Base-by-base conservation (phyloP, 2,329 filamentous ascomycete species). In the Tetracladium maxilliforme region DNA sequence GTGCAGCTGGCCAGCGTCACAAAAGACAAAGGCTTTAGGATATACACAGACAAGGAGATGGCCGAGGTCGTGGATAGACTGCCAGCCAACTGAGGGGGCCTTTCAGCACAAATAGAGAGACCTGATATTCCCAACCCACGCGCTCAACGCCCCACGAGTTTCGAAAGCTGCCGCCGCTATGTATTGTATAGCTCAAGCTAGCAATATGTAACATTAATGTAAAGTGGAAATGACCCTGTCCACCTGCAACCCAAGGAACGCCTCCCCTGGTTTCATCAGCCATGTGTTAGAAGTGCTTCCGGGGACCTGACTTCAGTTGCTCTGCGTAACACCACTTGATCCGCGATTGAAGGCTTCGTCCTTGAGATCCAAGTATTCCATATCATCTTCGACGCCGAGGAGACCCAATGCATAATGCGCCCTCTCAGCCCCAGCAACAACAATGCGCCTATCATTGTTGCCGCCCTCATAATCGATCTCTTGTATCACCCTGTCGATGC, bases 1-100 rank as follows among this genome's bases (percentile, higher is more conserved):
- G 90, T 98, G 37, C 90, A 98, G 62, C 57, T 98, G 40, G 90
- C 90, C 27, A 95, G 87, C 48, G 90, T 98, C 30, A 98, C 90
- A 34, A 92, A 86, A 65, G 87, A 94, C 39, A 87, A 81, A 58
- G 90, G 90, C 29, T 98, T 98, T 68, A 78, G 83, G 60, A 94
- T 98, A 72, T 98, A 98, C 64, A 79, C 76, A 30, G 90, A 98
- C 44, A 83, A 87, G 46, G 87, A 95, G 62, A 98, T 98, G 90
- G 81, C 81, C 31, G 67, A 72, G 22, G 84, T 93, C 32, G 90
- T 98, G 32, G 78, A 79, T 49, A 73, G 86, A 49, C 69, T 92
- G 49, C 71, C 70, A 15, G 65, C 70, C 29, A 76, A 76, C 52
- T 76, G 56, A 28, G n/a, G 11, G 13, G n/a, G 6, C 9, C 11